Conservation (phyloP, 148 eudicot species). For the Camellia sinensis region DNA sequence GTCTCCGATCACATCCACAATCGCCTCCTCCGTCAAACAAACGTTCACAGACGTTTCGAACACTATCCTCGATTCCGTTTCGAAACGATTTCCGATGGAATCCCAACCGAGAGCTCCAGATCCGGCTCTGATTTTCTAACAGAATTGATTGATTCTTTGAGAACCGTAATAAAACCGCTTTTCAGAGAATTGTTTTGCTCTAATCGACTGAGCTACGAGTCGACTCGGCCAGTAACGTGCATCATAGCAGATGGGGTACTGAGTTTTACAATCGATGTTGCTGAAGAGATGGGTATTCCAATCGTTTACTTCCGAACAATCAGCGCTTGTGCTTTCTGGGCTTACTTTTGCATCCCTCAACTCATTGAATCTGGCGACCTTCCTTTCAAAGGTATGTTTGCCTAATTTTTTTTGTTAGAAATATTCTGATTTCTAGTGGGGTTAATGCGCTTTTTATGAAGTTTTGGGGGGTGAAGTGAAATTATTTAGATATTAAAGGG, state of each 20-base stretch:
- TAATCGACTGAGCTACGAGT: background rate
- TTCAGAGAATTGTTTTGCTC: constrained; percentile 11
- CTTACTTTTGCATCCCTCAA: background rate
- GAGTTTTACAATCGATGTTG: background rate
- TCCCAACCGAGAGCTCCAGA: background rate
- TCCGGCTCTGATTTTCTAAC: background rate
- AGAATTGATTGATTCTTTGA: constrained; percentile 1
- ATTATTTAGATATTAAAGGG: too few species aligned
- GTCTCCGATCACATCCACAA: constrained; percentile 5
- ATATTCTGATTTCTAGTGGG: too few species aligned
- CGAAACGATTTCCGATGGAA: constrained; percentile 14
- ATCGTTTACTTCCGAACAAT: constrained; percentile 6
- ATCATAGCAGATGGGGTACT: constrained; percentile 5
- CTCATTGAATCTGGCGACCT: constrained; percentile 14
- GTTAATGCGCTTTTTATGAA: too few species aligned
- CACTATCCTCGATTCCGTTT: constrained; percentile 1
- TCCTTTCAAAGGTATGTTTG: constrained; percentile 1
- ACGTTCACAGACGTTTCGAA: background rate
- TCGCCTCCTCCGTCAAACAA: constrained; percentile 16
- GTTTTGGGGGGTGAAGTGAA: too few species aligned
- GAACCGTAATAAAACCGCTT: background rate
- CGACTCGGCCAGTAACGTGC: constrained; percentile 9
- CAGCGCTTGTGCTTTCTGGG: constrained; percentile 12
- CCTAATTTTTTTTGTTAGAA: background rate
- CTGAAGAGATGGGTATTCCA: constrained; percentile 14